These are phyloP conservation scores for Exobasidium rhododendri DNA, from an alignment of 1,284 basidiomycete species.

Conservation along the genomic window DNA sequence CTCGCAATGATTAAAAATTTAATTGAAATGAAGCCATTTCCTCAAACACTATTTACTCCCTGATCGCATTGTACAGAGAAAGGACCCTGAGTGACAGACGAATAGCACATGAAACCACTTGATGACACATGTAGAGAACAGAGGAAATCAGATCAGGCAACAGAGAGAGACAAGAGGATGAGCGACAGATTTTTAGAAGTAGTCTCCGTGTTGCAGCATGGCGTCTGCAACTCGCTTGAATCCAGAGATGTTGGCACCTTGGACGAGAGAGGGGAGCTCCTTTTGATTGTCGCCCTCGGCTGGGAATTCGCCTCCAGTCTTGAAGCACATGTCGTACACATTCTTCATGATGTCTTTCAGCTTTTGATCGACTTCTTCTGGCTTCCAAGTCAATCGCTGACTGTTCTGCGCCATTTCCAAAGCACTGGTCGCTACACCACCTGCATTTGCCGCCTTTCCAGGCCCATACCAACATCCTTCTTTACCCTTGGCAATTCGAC, in stretches of 20 bases:
- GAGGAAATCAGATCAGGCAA: too few species aligned
- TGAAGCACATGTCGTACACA: slow-evolving; percentile 66
- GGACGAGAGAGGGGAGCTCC: slow-evolving; percentile 62
- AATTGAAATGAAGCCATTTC: too few species aligned
- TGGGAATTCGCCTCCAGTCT: slow-evolving; percentile 65
- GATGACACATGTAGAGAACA: too few species aligned
- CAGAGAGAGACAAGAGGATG: too few species aligned
- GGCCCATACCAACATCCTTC: slow-evolving; percentile 36
- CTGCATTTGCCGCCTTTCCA: slow-evolving; percentile 44
- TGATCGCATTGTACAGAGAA: too few species aligned
- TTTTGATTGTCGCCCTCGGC: slow-evolving; percentile 57
- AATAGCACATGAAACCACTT: too few species aligned
- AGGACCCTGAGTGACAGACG: too few species aligned
- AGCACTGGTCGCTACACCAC: slow-evolving; percentile 62
- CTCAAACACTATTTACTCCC: too few species aligned
- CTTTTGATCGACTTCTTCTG: slow-evolving; percentile 68
- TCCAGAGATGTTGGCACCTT: slow-evolving; percentile 73
- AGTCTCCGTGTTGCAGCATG: slow-evolving; percentile 43
- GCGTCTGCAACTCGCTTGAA: slow-evolving; percentile 58
- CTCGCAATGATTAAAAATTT: too few species aligned
- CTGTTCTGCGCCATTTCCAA: slow-evolving; percentile 73
- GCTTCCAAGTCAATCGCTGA: slow-evolving; percentile 66
- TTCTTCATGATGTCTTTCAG: slow-evolving; percentile 73
- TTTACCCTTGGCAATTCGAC: slow-evolving; percentile 59
- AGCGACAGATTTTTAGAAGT: slow-evolving; percentile 19